Evolutionary conservation across 495 filamentous ascomycete species (phyloP).

Genomic region (Bathelium albidoporum): DNA sequence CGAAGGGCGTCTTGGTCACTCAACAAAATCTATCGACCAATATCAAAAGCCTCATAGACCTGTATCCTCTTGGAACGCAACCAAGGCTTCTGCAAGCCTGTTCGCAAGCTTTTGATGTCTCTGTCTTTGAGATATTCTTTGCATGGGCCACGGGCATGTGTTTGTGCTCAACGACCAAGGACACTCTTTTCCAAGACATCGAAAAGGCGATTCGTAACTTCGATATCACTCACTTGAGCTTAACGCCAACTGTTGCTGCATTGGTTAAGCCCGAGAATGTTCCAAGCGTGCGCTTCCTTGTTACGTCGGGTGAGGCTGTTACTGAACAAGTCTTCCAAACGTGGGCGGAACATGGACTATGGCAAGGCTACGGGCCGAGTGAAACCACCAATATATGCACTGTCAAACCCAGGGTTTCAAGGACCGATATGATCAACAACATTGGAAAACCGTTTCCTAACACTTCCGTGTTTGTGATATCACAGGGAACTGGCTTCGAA

Average conservation of each 20-base stretch:
- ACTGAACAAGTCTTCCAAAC: slow-evolving; percentile 51
- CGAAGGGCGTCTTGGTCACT: slow-evolving; percentile 62
- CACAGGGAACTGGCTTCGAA: slow-evolving; percentile 27
- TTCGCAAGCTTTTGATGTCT: slow-evolving; percentile 65
- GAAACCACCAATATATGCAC: slow-evolving; percentile 72
- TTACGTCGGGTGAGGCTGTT: slow-evolving; percentile 61
- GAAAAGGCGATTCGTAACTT: slow-evolving; percentile 47
- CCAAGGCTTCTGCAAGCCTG: slow-evolving; percentile 59
- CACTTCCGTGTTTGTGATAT: slow-evolving; percentile 60
- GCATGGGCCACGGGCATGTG: slow-evolving; percentile 61
- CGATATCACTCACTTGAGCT: slow-evolving; percentile 59
- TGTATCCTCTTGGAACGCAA: slow-evolving; percentile 44
- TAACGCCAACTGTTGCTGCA: slow-evolving; percentile 69
- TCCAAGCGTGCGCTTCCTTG: slow-evolving; percentile 54
- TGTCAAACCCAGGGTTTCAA: slow-evolving; percentile 39
- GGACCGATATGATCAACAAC: slow-evolving; percentile 41
- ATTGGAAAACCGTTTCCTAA: slow-evolving; percentile 59
- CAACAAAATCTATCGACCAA: slow-evolving; percentile 60
- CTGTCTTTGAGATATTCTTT: slow-evolving; percentile 74
- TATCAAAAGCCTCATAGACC: slow-evolving; percentile 44
- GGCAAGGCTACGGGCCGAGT: slow-evolving; percentile 63
- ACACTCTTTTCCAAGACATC: slow-evolving; percentile 53
- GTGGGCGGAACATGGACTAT: slow-evolving; percentile 58
- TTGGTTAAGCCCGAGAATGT: slow-evolving; percentile 51
- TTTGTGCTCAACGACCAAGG: slow-evolving; percentile 57